A percentile compares a stretch with the other conserved stretches of the same genome.
Evolutionary conservation across 345 rosid species (phyloP).

Genomic region (Sisymbrium irio): DNA sequence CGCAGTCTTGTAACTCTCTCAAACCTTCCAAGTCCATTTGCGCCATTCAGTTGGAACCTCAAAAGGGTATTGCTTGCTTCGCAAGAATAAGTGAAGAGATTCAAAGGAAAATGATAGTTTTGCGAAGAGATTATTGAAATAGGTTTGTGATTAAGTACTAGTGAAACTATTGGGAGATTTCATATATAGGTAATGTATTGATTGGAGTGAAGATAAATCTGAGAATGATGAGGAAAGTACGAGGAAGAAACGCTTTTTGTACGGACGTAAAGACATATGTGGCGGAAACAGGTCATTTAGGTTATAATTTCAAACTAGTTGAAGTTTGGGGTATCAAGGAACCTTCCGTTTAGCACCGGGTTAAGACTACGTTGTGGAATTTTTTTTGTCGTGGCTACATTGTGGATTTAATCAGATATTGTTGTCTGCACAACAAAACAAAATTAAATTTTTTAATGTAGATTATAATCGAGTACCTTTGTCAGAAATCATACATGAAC

Average conservation of each 20-base stretch:
- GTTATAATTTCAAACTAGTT: slow-evolving; percentile 21
- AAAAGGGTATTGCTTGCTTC: slow-evolving; percentile 3
- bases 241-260: slow-evolving; percentile 39
- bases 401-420: slow-evolving; percentile 15
- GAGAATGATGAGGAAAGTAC: slow-evolving; percentile 40
- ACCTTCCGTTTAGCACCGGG: slow-evolving; percentile 16
- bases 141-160: neutral
- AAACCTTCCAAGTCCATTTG: slow-evolving; percentile 57
- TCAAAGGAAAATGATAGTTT: neutral
- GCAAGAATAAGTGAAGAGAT: neutral
- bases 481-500: slow-evolving; percentile 24
- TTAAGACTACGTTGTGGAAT: slow-evolving; percentile 3
- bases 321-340: slow-evolving; percentile 15
- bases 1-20: slow-evolving; percentile 59
- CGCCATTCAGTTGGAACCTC: slow-evolving; percentile 36
- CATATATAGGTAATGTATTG: slow-evolving; percentile 10
- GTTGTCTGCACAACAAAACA: slow-evolving; percentile 17
- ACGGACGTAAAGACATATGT: slow-evolving; percentile 40
- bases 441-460: neutral
- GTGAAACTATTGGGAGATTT: neutral
- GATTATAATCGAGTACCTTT: neutral
- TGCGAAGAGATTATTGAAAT: neutral
- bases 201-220: neutral
- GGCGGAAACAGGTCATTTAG: slow-evolving; percentile 34
- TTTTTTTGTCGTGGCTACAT: no score